A percentile compares a stretch with the other conserved stretches of the same genome.
Conservation (phyloP, 2,329 filamentous ascomycete species). For the Pseudopyrenochaeta lycopersici region DNA sequence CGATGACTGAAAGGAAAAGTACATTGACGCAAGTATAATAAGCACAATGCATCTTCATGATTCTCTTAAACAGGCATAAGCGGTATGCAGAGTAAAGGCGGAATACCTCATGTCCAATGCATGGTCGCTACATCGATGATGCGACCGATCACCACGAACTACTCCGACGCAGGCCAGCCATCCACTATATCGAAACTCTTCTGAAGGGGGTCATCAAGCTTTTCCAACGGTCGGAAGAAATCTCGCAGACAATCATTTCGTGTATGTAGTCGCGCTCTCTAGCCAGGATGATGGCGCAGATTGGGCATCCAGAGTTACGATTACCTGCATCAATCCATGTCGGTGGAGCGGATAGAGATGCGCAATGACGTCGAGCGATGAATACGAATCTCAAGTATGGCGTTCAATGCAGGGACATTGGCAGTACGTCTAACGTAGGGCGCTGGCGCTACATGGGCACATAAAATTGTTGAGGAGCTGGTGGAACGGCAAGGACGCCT, state of each 20-base stretch:
- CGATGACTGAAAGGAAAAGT: too few relatives aligned
- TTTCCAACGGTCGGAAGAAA: conserved; percentile 8
- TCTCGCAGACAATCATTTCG: conserved; percentile 1
- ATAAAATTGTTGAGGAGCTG: conserved; percentile 20
- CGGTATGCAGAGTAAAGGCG: too few relatives aligned
- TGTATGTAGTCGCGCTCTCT: conserved; percentile 5
- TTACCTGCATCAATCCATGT: conserved; percentile 12
- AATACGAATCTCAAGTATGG: background rate
- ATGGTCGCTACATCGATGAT: too few relatives aligned
- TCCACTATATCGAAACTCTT: conserved; percentile 7
- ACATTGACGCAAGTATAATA: too few relatives aligned
- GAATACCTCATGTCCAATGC: too few relatives aligned
- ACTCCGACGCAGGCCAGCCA: conserved; percentile 1
- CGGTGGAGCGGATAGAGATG: conserved; percentile 7
- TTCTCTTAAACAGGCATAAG: too few relatives aligned
- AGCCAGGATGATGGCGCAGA: conserved; percentile 1
- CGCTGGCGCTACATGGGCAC: conserved; percentile 11
- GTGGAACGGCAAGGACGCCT: conserved; percentile 3
- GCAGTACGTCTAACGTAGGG: conserved; percentile 11
- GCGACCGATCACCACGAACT: too few relatives aligned
- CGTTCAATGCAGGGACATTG: conserved; percentile 17
- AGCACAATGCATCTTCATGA: too few relatives aligned
- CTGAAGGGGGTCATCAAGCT: conserved; percentile 12
- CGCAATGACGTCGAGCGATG: conserved; percentile 25
- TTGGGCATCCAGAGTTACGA: conserved; percentile 5